A percentile compares a stretch with the other conserved stretches of the same genome.
Conservation (phyloP, 305 asterid genomes). For the Fraxinus ornus region DNA sequence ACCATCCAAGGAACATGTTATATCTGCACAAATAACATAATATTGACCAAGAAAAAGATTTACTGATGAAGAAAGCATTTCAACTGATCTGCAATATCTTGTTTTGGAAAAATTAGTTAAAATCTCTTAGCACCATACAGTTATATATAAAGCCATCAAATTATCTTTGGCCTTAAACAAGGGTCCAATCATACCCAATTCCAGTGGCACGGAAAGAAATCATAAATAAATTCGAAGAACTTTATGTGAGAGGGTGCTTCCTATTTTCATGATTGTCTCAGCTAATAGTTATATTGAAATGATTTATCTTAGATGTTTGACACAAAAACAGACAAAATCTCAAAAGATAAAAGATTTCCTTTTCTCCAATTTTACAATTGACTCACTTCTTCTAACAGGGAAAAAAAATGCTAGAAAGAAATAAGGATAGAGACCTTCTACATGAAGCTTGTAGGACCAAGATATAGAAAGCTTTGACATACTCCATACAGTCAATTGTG, state of each 20-base stretch:
- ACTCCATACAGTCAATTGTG: conserved; percentile 69
- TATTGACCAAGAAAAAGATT: conserved; percentile 6
- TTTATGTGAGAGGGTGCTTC: background rate
- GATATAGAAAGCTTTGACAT: conserved; percentile 56
- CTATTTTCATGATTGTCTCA: background rate
- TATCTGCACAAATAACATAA: conserved; percentile 49
- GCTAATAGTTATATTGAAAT: background rate
- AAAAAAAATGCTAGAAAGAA: conserved; percentile 7
- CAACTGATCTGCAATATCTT: background rate
- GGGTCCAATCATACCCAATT: background rate
- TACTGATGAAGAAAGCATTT: background rate
- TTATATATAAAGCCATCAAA: background rate
- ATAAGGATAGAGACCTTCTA: conserved; percentile 51
- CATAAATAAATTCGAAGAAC: background rate
- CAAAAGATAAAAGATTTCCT: background rate
- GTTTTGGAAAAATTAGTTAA: background rate
- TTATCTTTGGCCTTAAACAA: background rate
- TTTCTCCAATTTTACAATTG: background rate
- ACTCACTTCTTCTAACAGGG: background rate
- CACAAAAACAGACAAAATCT: background rate
- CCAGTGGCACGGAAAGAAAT: background rate
- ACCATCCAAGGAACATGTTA: conserved; percentile 59
- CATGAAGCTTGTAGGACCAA: conserved; percentile 83
- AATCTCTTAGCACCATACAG: background rate
- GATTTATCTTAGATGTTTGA: background rate